Percentiles rank a stretch among this genome's conserved stretches.
phyloP scores from a whole-genome alignment of 176 grass and related monocot genomes.

The Triticum dicoccoides region DNA sequence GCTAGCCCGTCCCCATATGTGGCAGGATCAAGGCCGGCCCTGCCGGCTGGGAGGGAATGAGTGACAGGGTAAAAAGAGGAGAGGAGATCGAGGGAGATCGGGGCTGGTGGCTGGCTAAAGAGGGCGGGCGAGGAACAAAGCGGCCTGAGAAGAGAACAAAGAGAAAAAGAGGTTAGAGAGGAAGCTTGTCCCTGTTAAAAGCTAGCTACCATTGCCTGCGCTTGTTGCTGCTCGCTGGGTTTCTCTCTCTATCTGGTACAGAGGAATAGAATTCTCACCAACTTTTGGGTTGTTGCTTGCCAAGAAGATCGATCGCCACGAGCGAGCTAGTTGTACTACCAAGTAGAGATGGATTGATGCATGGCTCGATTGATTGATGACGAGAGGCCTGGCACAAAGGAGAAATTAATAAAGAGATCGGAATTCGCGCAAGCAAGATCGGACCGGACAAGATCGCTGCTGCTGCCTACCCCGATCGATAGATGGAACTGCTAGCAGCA shows the following conservation, averaged over 20 bases:
- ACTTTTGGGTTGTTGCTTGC: conserved; percentile 52
- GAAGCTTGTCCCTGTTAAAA: conserved; percentile 90
- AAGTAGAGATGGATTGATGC: neutral
- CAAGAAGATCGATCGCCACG: conserved; percentile 35
- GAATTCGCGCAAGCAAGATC: neutral
- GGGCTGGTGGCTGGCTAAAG: conserved; percentile 16
- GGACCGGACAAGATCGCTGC: neutral
- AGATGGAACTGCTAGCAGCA: neutral
- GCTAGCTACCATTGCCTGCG: neutral
- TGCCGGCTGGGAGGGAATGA: conserved; percentile 32
- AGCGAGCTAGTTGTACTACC: neutral
- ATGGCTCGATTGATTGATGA: neutral
- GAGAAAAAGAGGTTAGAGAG: conserved; percentile 53
- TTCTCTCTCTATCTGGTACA: conserved; percentile 47
- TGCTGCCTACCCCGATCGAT: neutral
- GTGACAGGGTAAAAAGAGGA: conserved; percentile 25
- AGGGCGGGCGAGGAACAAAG: conserved; percentile 53
- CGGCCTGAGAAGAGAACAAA: conserved; percentile 56
- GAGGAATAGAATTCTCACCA: conserved; percentile 75
- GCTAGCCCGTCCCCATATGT: conserved; percentile 35
- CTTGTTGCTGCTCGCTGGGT: neutral
- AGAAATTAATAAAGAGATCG: conserved; percentile 14
- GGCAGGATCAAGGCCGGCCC: conserved; percentile 29
- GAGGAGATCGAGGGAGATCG: neutral
- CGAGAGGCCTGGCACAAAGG: neutral